These are phyloP conservation scores for Oryza punctata DNA, from an alignment of 176 grass and related monocot genomes.

Conservation along the genomic window DNA sequence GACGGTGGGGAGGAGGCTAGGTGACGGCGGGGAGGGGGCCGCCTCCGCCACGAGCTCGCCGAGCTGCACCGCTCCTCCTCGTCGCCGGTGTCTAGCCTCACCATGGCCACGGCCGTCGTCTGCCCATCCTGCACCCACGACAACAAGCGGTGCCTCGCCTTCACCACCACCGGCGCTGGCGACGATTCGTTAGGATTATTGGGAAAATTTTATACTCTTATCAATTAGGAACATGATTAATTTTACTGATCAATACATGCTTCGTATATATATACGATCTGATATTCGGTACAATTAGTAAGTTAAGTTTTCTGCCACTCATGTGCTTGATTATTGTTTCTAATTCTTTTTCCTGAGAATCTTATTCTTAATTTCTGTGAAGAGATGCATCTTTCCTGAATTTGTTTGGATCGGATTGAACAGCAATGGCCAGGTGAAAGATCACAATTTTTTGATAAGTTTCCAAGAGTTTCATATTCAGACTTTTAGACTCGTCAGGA, in stretches of 20 bases:
- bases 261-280: not conserved
- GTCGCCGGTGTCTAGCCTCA: not conserved
- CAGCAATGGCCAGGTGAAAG: not conserved
- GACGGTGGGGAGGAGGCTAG: no score
- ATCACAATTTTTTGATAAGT: not conserved
- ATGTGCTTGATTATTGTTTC: not conserved
- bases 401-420: not conserved
- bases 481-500: no score
- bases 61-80: conserved; percentile 12
- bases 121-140: conserved; percentile 41
- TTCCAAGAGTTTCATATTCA: no score
- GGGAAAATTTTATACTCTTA: not conserved
- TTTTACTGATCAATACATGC: not conserved
- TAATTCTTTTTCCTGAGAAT: no score
- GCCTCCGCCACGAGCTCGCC: conserved; percentile 41
- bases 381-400: no score
- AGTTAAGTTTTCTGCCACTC: not conserved
- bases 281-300: no score
- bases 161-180: no score
- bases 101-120: not conserved
- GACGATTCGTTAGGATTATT: not conserved
- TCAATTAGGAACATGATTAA: not conserved
- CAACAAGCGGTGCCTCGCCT: not conserved
- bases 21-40: no score
- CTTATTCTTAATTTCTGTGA: no score